Evolutionary conservation across 495 filamentous ascomycete genomes (phyloP), one percentile per base, ranked within the genome.

Genomic region (Letharia columbiana): DNA sequence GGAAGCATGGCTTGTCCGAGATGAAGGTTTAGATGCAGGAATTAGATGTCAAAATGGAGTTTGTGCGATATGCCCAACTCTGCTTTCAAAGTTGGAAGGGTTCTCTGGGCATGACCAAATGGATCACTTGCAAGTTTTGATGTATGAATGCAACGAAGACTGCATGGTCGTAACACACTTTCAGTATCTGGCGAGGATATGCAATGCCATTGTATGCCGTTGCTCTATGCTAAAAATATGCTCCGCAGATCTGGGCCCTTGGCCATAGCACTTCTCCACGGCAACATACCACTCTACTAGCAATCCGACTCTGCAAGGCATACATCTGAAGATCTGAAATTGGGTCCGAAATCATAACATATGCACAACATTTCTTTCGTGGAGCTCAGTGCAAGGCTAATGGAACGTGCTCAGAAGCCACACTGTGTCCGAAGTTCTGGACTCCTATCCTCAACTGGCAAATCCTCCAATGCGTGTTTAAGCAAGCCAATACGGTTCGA

Each of bases 1-100:
- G 94, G 95, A 97, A 96, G 85, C 88, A 97, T 77, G 95, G 94
- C 71, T 81, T 98, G 71, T 82, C 79, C 68, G 89, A 88, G 82
- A 84, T 86, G 83, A 98, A 98, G 87, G 93, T 98, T 68, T 98
- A 91, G 52, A 63, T 45, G 42, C 13, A 17, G 13, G n/a, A 7
- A 23, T 2, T 47, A 28, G 42, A 28, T 15, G 40, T 28, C 18
- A 18, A 60, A 61, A 1, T 44, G 47, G 54, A 57, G 31, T 37
- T 37, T 18, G 33, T 57, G 5, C 10, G 10, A 2, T 37, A 57
- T 4, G 31, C 54, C 33, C 7, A 1, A 12, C 15, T 18, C 5
- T 20, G 4, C 8, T 1, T n/a, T 33, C 33, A 20, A 10, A 11
- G n/a, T 12, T 18, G 17, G 12, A 57, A 18, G 2, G 2, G 28